Percentiles rank a stretch among this genome's conserved stretches.
These are phyloP conservation scores for Xylariaceae sp. DNA, from an alignment of 2,329 filamentous ascomycete species.

Conservation along the genomic window DNA sequence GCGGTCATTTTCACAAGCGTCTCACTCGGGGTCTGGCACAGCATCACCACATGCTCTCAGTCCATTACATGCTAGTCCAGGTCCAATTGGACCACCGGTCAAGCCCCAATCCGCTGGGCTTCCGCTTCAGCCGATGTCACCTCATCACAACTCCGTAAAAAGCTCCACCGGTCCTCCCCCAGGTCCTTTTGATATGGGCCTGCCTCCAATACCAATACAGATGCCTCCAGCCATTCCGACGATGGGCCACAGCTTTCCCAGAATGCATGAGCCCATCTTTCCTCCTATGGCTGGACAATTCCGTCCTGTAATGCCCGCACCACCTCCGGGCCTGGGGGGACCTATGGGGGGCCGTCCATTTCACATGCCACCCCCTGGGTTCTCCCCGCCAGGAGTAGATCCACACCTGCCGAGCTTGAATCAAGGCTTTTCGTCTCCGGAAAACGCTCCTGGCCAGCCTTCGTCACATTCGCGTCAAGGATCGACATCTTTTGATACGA, in stretches of 20 bases:
- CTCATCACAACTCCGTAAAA: constrained; percentile 53
- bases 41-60: constrained; percentile 58
- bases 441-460: constrained; percentile 36
- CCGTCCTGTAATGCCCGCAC: constrained; percentile 46
- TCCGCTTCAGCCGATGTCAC: constrained; percentile 57
- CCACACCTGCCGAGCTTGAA: constrained; percentile 36
- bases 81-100: constrained; percentile 57
- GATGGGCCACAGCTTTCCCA: constrained; percentile 46
- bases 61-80: constrained; percentile 62
- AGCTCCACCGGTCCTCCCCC: constrained; percentile 51
- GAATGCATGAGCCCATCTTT: constrained; percentile 43
- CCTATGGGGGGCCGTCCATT: constrained; percentile 42
- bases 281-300: constrained; percentile 41
- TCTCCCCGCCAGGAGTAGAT: constrained; percentile 42
- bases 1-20: constrained; percentile 64
- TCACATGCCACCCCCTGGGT: constrained; percentile 51
- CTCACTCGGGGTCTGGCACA: constrained; percentile 55
- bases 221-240: constrained; percentile 55
- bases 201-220: constrained; percentile 56
- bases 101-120: constrained; percentile 50
- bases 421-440: constrained; percentile 36
- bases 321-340: constrained; percentile 48
- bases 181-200: constrained; percentile 40
- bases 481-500: constrained; percentile 56
- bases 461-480: constrained; percentile 69